Conservation (phyloP, 2,329 filamentous ascomycete genomes). For the Dactylellina leptospora region DNA sequence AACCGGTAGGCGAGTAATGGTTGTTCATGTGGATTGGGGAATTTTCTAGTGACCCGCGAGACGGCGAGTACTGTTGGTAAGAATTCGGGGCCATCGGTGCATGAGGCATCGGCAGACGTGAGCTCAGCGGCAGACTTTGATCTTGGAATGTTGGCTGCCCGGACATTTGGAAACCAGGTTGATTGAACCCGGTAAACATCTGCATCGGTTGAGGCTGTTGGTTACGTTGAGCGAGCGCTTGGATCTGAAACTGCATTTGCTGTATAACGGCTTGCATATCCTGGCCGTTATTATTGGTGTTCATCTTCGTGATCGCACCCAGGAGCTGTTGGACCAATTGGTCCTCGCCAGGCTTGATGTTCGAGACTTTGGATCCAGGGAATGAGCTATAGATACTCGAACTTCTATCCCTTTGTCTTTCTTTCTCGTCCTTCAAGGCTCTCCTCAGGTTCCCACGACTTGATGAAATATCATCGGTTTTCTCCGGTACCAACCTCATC, state of each 20-base stretch:
- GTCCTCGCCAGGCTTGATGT: not conserved
- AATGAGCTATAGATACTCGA: not conserved
- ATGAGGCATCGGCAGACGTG: not conserved
- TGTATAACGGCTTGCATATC: constrained; percentile 15
- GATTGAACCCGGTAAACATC: not conserved
- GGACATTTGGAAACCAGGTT: not conserved
- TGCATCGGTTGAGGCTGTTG: not conserved
- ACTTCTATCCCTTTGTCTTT: not conserved
- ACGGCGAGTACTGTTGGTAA: constrained; percentile 17
- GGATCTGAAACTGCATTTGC: constrained; percentile 8
- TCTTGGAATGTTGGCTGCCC: not conserved
- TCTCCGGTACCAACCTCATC: constrained; percentile 12
- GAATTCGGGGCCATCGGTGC: not conserved
- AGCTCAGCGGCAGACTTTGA: not conserved
- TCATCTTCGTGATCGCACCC: constrained; percentile 11
- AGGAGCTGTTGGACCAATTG: constrained; percentile 6
- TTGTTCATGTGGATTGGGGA: constrained; percentile 26
- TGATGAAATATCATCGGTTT: not conserved
- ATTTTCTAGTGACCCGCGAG: constrained; percentile 2
- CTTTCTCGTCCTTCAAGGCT: constrained; percentile 5
- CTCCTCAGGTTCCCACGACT: not conserved
- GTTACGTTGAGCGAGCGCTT: not conserved
- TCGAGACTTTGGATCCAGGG: not conserved
- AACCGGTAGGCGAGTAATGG: not conserved
- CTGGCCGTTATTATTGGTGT: constrained; percentile 23